Conservation (phyloP, 73 alveolate genomes). For the Tetrahymena thermophila region DNA sequence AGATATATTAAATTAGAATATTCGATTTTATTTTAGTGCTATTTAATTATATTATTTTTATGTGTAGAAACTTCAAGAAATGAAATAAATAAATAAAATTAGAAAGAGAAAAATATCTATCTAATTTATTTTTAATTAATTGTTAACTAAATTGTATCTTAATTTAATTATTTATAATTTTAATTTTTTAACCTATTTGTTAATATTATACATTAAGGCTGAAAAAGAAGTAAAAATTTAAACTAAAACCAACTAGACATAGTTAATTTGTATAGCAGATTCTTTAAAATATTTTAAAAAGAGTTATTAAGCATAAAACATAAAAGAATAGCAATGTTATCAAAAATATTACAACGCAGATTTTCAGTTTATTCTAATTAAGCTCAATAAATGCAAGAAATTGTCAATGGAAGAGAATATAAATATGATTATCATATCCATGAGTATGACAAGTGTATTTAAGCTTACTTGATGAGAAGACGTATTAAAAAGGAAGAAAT, state of each 20-base stretch:
- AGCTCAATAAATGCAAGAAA: slow-evolving; percentile 3
- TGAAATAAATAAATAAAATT: background rate
- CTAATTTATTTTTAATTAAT: background rate
- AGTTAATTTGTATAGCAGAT: background rate
- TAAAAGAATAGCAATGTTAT: background rate
- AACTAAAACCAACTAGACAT: background rate
- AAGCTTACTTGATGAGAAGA: slow-evolving; percentile 37
- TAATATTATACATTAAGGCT: background rate
- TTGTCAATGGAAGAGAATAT: slow-evolving; percentile 16
- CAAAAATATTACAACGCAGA: slow-evolving; percentile 12
- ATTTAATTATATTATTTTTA: background rate
- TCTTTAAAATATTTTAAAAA: no score
- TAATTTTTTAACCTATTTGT: background rate
- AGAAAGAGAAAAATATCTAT: background rate
- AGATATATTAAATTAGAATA: background rate
- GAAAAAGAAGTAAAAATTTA: background rate
- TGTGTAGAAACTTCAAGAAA: background rate
- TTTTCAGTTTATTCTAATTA: slow-evolving; percentile 39
- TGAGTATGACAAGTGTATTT: slow-evolving; percentile 4
- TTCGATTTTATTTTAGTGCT: no score
- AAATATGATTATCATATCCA: slow-evolving; percentile 11
- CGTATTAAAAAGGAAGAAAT: slow-evolving; percentile 33
- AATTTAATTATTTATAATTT: background rate
- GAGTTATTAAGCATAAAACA: background rate
- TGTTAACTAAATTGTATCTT: background rate